Evolutionary conservation across 1,284 basidiomycete genomes (phyloP), one percentile per base, ranked within the genome.

Genomic region (Apiotrichum laibachii): DNA sequence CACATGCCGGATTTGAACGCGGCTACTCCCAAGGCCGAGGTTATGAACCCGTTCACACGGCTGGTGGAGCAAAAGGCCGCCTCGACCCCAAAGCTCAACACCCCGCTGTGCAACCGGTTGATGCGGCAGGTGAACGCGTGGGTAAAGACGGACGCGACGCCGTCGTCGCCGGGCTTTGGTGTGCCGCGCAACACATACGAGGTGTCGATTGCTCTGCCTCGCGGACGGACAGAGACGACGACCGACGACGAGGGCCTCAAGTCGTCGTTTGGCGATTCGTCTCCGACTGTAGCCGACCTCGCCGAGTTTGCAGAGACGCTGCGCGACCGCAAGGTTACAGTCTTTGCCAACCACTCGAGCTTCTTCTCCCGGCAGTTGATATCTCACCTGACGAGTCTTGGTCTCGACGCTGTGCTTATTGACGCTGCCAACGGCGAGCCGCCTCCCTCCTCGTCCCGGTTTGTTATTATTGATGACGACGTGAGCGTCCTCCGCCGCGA

Each of bases 351-450:
- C 67, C 83, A 89, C 15, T 85, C 85, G 59, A 90, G 89, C 46
- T 85, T 87, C 0, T 97, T 96, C 70, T 92, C 92, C 0, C 88
- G 89, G 52, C 90, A 94, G 73, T 81, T 97, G 31, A 92, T 91
- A 39, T 88, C 87, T 66, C 94, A 94, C 76, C 83, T 96, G 57
- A 89, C 89, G n/a, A 85, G 88, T 5, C 96, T 93, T 92, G 92
- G 92, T 18, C 84, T 96, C 83, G 90, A 95, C 68, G 87, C 96
- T 47, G 87, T 85, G 53, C 90, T 92, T 76, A 82, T 91, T 40
- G 86, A 53, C 42, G 26, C 11, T 21, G 50, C 47, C n/a, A 39
- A 35, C 7, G 5, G 19, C 8, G 47, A 58, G 18, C 12, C 39
- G 13, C 39, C 46, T 18, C 31, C 37, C 3, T 45, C 59, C 21